A percentile compares a stretch with the other conserved stretches of the same genome.
phyloP scores from a whole-genome alignment of 2,329 filamentous ascomycete genomes.

The Ceratocystiopsis minuta region DNA sequence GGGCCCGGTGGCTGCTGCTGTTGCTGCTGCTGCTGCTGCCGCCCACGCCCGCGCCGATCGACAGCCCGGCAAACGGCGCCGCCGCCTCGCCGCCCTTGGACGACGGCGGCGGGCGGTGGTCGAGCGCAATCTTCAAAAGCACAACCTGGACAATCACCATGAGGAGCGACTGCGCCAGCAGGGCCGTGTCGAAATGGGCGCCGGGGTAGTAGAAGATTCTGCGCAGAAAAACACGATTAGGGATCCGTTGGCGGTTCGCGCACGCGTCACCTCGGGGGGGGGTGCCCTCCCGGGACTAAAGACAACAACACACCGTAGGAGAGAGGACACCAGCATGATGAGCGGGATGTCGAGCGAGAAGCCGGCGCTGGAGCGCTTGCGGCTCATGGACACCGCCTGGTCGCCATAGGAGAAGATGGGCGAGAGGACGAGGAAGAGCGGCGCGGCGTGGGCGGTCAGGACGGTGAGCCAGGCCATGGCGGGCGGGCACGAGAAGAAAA shows the following conservation, averaged over 20 bases:
- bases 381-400: conserved; percentile 47
- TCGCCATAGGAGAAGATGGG: conserved; percentile 48
- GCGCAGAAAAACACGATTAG: too few species aligned
- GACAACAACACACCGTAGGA: conserved; percentile 32
- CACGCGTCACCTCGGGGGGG: not conserved
- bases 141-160: conserved; percentile 47
- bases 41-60: conserved; percentile 8
- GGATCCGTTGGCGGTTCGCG: too few species aligned
- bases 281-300: too few species aligned
- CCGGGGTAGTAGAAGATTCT: conserved; percentile 56
- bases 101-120: conserved; percentile 42
- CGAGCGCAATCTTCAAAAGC: conserved; percentile 49
- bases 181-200: conserved; percentile 42
- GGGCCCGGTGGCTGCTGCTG: too few species aligned
- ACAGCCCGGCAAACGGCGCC: conserved; percentile 40
- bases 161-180: conserved; percentile 46
- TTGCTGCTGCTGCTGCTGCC: not conserved
- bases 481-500: not conserved
- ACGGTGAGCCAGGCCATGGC: conserved; percentile 26
- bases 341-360: conserved; percentile 49
- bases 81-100: conserved; percentile 42
- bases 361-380: conserved; percentile 34
- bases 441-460: conserved; percentile 38
- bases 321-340: conserved; percentile 53
- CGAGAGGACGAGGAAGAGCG: conserved; percentile 44